phyloP scores from a whole-genome alignment of 768 basidiomycete genomes.

The Chalciporus piperatus region DNA sequence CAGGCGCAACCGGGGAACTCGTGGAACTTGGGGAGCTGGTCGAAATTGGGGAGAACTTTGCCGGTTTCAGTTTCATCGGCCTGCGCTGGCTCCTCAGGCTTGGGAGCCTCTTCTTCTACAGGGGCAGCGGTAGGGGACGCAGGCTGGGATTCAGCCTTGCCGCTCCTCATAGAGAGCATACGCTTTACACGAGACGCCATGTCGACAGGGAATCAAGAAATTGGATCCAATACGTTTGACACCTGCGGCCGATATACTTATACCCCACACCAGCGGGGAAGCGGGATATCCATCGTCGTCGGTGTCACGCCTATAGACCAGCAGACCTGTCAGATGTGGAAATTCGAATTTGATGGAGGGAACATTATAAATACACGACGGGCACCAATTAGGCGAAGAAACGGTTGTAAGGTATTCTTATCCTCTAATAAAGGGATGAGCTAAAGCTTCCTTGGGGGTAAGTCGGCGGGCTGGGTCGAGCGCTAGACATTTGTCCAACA shows the following conservation, averaged over 20 bases:
- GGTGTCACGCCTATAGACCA: conserved; percentile 7
- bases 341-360: conserved; percentile 1
- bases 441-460: conserved; percentile 85
- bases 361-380: conserved; percentile 6
- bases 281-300: not conserved
- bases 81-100: not conserved
- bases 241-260: not conserved
- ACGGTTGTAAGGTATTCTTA: conserved; percentile 21
- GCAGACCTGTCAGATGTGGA: conserved; percentile 13
- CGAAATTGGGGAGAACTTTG: conserved; percentile 42
- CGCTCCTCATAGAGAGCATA: conserved; percentile 12
- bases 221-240: not conserved
- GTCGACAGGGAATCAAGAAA: not conserved
- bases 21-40: conserved; percentile 45
- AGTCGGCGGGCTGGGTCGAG: conserved; percentile 86
- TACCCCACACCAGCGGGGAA: not conserved
- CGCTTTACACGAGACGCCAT: conserved; percentile 18
- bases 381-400: conserved; percentile 12
- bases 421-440: conserved; percentile 82
- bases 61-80: not conserved
- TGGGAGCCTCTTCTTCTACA: not conserved
- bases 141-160: conserved; percentile 8
- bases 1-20: conserved; percentile 59
- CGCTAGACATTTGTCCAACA: conserved; percentile 86
- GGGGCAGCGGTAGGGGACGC: not conserved